A percentile compares a stretch with the other conserved stretches of the same genome.
phyloP scores from a whole-genome alignment of 2,329 filamentous ascomycete genomes.

The Epichloe coenophiala region DNA sequence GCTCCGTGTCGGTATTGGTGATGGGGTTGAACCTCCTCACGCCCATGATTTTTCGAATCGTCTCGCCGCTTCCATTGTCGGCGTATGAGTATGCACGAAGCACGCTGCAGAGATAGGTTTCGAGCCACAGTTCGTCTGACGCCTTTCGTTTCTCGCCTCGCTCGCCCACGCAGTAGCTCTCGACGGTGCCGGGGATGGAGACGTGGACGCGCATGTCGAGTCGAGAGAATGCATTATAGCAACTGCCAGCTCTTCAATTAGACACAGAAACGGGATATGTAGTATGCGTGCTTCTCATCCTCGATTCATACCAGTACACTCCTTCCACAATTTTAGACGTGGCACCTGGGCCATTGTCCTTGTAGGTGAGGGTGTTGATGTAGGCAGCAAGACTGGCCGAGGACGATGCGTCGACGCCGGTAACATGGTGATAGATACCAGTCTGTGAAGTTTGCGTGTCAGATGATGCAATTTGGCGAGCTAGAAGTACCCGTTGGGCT shows the following conservation, averaged over 20 bases:
- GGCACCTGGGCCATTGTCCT: conserved; percentile 59
- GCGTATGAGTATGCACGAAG: conserved; percentile 92
- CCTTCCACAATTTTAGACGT: conserved; percentile 81
- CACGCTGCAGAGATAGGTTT: conserved; percentile 93
- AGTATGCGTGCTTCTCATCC: background rate
- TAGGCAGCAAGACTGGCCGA: conserved; percentile 95
- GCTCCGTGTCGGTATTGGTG: conserved; percentile 95
- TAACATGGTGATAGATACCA: conserved; percentile 96
- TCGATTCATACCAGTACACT: conserved; percentile 63
- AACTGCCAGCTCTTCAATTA: conserved; percentile 30
- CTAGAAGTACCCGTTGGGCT: background rate
- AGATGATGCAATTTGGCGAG: conserved; percentile 5
- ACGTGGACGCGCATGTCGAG: conserved; percentile 98
- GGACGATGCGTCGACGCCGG: conserved; percentile 90
- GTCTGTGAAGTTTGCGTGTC: conserved; percentile 35
- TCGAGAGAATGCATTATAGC: conserved; percentile 98
- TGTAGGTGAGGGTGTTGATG: conserved; percentile 93
- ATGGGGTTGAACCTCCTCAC: conserved; percentile 94
- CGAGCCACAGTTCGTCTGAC: conserved; percentile 88
- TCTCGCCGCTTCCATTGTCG: conserved; percentile 86
- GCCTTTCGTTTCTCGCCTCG: conserved; percentile 88
- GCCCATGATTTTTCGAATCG: conserved; percentile 94
- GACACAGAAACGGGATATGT: background rate
- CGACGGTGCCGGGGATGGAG: conserved; percentile 88
- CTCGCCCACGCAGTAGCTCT: conserved; percentile 96